Evolutionary conservation across 2,329 filamentous ascomycete species (phyloP).

Genomic region (Ascochyta fabae): DNA sequence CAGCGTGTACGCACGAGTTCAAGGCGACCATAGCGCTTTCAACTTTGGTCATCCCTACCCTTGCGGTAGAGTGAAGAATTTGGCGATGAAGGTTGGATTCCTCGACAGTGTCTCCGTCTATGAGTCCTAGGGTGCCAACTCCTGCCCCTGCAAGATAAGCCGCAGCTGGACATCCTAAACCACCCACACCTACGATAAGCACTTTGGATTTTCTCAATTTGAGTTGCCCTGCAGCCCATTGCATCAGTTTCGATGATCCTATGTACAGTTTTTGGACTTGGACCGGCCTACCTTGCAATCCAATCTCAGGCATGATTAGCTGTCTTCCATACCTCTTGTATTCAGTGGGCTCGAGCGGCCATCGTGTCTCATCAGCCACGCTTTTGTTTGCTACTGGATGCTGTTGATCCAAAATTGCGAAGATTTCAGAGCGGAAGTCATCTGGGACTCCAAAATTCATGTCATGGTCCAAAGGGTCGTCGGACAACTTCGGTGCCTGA

Average conservation of each 20-base stretch:
- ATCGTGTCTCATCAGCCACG: constrained; percentile 45
- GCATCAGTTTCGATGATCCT: background rate
- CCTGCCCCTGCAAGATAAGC: constrained; percentile 92
- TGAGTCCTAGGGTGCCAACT: constrained; percentile 79
- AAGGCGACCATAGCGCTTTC: constrained; percentile 66
- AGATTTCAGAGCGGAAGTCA: constrained; percentile 52
- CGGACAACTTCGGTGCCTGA: constrained; percentile 23
- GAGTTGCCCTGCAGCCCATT: constrained; percentile 68
- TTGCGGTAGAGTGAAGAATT: constrained; percentile 75
- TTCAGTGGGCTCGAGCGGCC: constrained; percentile 75
- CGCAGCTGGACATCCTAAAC: constrained; percentile 88
- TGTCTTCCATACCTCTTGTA: constrained; percentile 89
- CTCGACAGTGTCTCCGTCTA: constrained; percentile 89
- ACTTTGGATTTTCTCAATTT: constrained; percentile 73
- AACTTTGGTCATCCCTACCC: constrained; percentile 79
- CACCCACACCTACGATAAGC: constrained; percentile 85
- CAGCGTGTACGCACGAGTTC: constrained; percentile 49
- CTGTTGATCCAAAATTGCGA: constrained; percentile 43
- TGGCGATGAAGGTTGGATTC: constrained; percentile 91
- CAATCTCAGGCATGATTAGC: constrained; percentile 84
- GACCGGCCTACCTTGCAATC: constrained; percentile 67
- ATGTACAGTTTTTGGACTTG: too few species aligned
- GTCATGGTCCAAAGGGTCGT: constrained; percentile 42
- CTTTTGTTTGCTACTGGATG: background rate
- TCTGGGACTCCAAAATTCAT: constrained; percentile 52